A percentile compares a stretch with the other conserved stretches of the same genome.
Evolutionary conservation across 306 rosid genomes (phyloP).

Genomic region (Herpetospermum pedunculosum): DNA sequence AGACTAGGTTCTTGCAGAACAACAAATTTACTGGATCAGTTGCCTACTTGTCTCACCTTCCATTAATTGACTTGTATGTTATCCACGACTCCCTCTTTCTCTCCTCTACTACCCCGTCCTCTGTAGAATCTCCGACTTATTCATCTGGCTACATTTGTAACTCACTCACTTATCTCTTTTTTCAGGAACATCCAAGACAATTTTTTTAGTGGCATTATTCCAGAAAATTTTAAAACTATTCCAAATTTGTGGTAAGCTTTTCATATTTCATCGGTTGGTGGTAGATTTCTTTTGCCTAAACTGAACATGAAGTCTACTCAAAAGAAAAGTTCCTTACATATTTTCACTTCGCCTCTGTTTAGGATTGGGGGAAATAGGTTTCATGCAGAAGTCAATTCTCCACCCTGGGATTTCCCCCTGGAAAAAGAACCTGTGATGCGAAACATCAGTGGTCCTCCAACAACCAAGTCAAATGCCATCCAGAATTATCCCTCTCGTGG

Average conservation of each 20-base stretch:
- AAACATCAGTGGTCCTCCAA: slow-evolving; percentile 50
- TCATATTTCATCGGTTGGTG: background rate
- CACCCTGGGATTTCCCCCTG: slow-evolving; percentile 74
- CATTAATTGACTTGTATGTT: slow-evolving; percentile 65
- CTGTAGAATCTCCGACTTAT: background rate
- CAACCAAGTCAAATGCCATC: slow-evolving; percentile 62
- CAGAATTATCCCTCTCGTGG: slow-evolving; percentile 37
- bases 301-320: background rate
- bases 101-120: background rate
- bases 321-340: background rate
- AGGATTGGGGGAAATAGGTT: slow-evolving; percentile 85
- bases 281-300: slow-evolving; percentile 13
- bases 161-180: slow-evolving; percentile 13
- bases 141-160: background rate
- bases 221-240: slow-evolving; percentile 54
- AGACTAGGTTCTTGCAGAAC: slow-evolving; percentile 54
- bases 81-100: background rate
- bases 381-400: slow-evolving; percentile 40
- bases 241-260: slow-evolving; percentile 69
- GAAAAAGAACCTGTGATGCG: slow-evolving; percentile 31
- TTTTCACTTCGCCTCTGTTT: slow-evolving; percentile 5
- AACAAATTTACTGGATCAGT: slow-evolving; percentile 86
- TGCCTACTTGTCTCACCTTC: slow-evolving; percentile 63
- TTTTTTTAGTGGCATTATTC: slow-evolving; percentile 79
- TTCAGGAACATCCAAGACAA: slow-evolving; percentile 73